phyloP scores from a whole-genome alignment of 2,329 filamentous ascomycete genomes.

The Trichoderma cornu-damae region DNA sequence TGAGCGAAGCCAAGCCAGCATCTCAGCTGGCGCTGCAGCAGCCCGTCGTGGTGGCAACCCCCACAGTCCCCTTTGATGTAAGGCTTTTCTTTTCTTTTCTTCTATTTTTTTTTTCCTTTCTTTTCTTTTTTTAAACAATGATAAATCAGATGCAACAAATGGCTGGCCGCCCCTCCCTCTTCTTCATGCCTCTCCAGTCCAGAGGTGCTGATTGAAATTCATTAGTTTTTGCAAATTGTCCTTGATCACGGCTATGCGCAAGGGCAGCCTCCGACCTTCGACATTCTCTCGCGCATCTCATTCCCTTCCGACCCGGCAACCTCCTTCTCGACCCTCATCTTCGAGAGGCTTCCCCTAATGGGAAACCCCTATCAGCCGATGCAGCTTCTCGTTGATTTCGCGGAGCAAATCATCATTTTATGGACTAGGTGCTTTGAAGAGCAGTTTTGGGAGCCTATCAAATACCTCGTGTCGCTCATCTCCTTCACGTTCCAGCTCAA shows the following conservation, averaged over 20 bases:
- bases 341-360: conserved; percentile 59
- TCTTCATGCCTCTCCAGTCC: not conserved
- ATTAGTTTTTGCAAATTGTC: conserved; percentile 56
- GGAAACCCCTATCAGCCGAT: conserved; percentile 45
- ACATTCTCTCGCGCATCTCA: conserved; percentile 58
- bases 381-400: conserved; percentile 60
- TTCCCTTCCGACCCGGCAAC: conserved; percentile 59
- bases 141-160: not conserved
- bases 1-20: conserved; percentile 29
- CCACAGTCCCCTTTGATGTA: conserved; percentile 43
- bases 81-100: too few relatives aligned
- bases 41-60: conserved; percentile 24
- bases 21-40: conserved; percentile 19
- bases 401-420: conserved; percentile 56
- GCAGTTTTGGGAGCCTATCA: conserved; percentile 57
- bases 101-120: too few relatives aligned
- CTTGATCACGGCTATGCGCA: conserved; percentile 56
- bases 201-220: conserved; percentile 22
- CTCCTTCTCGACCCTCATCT: conserved; percentile 62
- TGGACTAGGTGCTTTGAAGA: conserved; percentile 66
- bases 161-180: not conserved
- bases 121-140: too few relatives aligned
- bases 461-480: conserved; percentile 59
- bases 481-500: conserved; percentile 60
- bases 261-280: conserved; percentile 58